These are phyloP conservation scores for Apodospora peruviana DNA, from an alignment of 495 filamentous ascomycete genomes.

Conservation along the genomic window DNA sequence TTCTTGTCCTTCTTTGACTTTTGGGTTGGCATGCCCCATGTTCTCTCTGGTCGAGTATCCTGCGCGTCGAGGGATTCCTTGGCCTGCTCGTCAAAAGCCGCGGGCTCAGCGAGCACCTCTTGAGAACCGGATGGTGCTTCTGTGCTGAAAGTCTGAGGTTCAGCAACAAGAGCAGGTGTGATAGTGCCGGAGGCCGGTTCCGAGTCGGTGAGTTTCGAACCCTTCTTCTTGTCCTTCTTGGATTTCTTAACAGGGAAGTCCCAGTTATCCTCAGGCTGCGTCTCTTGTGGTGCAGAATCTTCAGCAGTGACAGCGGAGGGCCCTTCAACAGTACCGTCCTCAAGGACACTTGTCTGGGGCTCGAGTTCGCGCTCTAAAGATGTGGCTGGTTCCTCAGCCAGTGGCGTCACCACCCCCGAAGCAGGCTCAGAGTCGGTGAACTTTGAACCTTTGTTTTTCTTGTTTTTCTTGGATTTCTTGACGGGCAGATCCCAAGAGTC, in stretches of 20 bases:
- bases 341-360: background rate
- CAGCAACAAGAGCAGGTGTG: background rate
- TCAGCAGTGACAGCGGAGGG: background rate
- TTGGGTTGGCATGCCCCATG: constrained; percentile 14
- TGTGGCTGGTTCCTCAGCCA: constrained; percentile 16
- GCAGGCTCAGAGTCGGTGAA: constrained; percentile 14
- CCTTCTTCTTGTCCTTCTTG: constrained; percentile 22
- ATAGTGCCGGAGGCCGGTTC: constrained; percentile 10
- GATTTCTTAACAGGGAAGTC: constrained; percentile 11
- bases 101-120: too few relatives aligned
- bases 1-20: constrained; percentile 21
- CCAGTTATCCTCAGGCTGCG: background rate
- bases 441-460: constrained; percentile 25
- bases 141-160: too few relatives aligned
- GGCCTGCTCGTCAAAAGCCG: too few relatives aligned
- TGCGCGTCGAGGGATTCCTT: background rate
- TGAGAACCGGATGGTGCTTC: too few relatives aligned
- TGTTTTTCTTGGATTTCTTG: constrained; percentile 21
- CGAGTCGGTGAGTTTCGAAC: constrained; percentile 5
- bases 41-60: constrained; percentile 5
- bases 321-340: background rate
- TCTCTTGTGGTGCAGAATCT: background rate
- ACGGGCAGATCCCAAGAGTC: background rate
- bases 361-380: background rate
- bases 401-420: constrained; percentile 17